These are phyloP conservation scores for Cicer yamashitae DNA, from an alignment of 306 rosid genomes.

Conservation along the genomic window DNA sequence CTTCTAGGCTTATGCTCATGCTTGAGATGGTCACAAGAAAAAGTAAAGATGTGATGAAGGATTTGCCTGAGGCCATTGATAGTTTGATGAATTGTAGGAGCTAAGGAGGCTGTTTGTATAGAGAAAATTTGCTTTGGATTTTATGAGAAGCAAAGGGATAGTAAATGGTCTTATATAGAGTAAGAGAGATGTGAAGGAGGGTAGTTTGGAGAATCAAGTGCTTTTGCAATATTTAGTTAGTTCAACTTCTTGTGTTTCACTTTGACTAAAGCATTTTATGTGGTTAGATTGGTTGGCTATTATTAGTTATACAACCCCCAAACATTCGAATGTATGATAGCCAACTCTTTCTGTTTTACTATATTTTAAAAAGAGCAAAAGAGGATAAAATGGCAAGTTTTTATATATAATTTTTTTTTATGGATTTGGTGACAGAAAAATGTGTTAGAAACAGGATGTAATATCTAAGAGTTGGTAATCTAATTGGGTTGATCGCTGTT, in stretches of 20 bases:
- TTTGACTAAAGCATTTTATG: constrained; percentile 18
- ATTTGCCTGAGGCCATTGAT: constrained; percentile 39
- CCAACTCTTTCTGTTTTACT: constrained; percentile 17
- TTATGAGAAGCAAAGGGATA: constrained; percentile 5
- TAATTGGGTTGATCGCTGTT: not conserved
- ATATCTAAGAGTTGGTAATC: constrained; percentile 4
- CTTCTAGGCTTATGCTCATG: constrained; percentile 34
- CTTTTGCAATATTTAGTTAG: not conserved
- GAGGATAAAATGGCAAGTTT: not conserved
- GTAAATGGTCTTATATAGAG: constrained; percentile 32
- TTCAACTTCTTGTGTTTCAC: constrained; percentile 9
- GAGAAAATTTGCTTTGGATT: constrained; percentile 22
- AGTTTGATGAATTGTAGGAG: not conserved
- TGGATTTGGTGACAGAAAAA: not conserved
- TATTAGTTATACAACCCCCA: not conserved
- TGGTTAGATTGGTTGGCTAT: not conserved
- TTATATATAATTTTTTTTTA: not conserved
- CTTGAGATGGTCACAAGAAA: constrained; percentile 36
- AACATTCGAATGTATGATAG: constrained; percentile 18
- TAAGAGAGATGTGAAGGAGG: not conserved
- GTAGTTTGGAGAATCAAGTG: constrained; percentile 20
- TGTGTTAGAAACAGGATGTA: not conserved
- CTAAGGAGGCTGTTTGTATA: not conserved
- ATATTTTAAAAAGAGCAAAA: not conserved
- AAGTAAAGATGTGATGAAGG: constrained; percentile 35